phyloP scores from a whole-genome alignment of 768 basidiomycete species.

The Gloeostereum incarnatum region DNA sequence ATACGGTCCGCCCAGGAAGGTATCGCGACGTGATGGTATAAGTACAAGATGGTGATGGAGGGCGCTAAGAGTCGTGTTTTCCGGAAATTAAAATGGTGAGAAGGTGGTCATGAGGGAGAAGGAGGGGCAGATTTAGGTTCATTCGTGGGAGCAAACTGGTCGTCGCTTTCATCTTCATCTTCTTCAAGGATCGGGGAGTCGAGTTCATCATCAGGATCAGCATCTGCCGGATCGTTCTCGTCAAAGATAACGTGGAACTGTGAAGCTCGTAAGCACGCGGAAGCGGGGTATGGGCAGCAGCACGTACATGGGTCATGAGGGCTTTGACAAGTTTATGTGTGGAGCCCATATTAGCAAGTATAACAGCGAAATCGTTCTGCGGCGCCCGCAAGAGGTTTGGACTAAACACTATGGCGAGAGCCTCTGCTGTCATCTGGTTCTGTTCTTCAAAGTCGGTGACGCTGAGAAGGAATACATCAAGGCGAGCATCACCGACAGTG shows the following conservation, averaged over 20 bases:
- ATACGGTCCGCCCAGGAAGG: too few species aligned
- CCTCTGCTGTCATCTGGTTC: constrained; percentile 86
- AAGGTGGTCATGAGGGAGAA: too few species aligned
- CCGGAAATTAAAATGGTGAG: too few species aligned
- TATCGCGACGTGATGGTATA: too few species aligned
- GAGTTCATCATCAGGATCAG: constrained; percentile 50
- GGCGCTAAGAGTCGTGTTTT: too few species aligned
- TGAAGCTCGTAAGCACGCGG: constrained; percentile 1
- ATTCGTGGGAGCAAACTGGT: constrained; percentile 7
- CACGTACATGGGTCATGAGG: constrained; percentile 65
- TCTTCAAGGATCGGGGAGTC: constrained; percentile 63
- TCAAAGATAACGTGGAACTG: constrained; percentile 69
- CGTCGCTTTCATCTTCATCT: constrained; percentile 44
- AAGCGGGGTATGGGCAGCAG: not conserved
- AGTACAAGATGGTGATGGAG: too few species aligned
- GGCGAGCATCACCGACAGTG: not conserved
- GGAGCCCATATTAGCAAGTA: constrained; percentile 73
- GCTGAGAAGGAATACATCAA: constrained; percentile 23
- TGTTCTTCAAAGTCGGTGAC: constrained; percentile 85
- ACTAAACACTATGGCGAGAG: constrained; percentile 79
- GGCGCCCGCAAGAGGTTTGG: constrained; percentile 73
- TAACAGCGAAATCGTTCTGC: constrained; percentile 68
- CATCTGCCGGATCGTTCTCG: constrained; percentile 53
- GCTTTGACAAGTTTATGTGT: constrained; percentile 70
- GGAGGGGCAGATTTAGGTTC: too few species aligned